These are phyloP conservation scores for Sporodiniella umbellata DNA, from an alignment of 371 early-diverging fungal genomes.

Conservation along the genomic window DNA sequence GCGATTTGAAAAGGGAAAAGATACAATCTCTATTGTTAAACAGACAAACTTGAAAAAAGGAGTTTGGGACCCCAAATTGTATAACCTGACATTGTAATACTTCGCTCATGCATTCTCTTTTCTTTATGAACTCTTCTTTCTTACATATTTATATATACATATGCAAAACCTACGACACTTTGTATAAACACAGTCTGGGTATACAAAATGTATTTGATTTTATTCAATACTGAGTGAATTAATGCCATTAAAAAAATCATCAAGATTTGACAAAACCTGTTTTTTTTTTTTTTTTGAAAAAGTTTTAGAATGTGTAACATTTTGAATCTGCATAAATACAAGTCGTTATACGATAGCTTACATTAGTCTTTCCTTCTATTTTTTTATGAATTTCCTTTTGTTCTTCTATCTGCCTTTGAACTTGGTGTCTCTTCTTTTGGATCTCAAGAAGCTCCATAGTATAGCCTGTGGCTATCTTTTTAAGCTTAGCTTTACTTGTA, in stretches of 20 bases:
- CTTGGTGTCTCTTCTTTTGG: neutral
- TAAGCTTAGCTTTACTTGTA: neutral
- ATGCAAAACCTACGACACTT: neutral
- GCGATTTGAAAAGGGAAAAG: constrained; percentile 25
- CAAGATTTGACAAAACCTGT: neutral
- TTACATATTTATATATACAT: neutral
- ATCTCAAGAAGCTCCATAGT: neutral
- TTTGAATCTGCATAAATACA: too few species aligned
- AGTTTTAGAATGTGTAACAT: too few species aligned
- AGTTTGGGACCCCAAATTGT: constrained; percentile 32
- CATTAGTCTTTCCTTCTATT: neutral
- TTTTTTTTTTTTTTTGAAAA: too few species aligned
- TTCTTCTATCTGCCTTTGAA: neutral
- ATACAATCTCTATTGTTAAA: constrained; percentile 22
- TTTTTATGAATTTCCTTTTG: neutral
- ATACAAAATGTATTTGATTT: too few species aligned
- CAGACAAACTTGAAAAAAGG: constrained; percentile 29
- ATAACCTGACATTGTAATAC: constrained; percentile 5
- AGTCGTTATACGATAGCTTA: neutral
- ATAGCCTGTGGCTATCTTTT: neutral
- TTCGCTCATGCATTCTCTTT: neutral
- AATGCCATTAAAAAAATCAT: constrained; percentile 1
- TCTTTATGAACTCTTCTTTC: neutral
- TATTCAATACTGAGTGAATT: neutral
- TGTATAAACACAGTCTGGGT: too few species aligned